phyloP scores from a whole-genome alignment of 2,329 filamentous ascomycete species.

The Myriosclerotinia duriaeana region DNA sequence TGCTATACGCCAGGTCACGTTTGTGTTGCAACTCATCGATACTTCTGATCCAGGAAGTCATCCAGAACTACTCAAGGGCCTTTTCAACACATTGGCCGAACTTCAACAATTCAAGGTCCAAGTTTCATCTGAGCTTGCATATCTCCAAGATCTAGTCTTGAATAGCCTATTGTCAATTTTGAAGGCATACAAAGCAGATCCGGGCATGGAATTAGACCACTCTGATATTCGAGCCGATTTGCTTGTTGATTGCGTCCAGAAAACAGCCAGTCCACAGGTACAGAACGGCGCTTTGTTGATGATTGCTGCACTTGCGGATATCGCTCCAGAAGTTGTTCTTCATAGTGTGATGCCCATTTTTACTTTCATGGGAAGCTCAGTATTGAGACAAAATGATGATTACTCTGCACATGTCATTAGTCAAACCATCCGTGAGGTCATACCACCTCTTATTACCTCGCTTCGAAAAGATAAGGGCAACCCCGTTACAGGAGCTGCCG shows the following conservation, averaged over 20 bases:
- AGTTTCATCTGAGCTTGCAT: slow-evolving; percentile 82
- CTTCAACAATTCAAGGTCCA: slow-evolving; percentile 81
- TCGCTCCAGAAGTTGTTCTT: slow-evolving; percentile 85
- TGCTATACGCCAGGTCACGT: slow-evolving; percentile 73
- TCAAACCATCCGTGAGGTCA: slow-evolving; percentile 89
- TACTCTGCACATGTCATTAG: slow-evolving; percentile 96
- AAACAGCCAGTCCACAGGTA: slow-evolving; percentile 86
- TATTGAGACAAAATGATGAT: slow-evolving; percentile 89
- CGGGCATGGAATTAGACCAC: slow-evolving; percentile 66
- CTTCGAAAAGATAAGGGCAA: slow-evolving; percentile 77
- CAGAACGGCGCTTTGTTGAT: slow-evolving; percentile 89
- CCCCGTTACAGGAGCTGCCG: slow-evolving; percentile 77
- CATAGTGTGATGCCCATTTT: slow-evolving; percentile 99
- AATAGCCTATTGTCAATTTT: slow-evolving; percentile 82
- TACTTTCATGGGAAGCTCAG: slow-evolving; percentile 92
- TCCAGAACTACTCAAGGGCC: slow-evolving; percentile 69
- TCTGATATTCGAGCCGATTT: slow-evolving; percentile 83
- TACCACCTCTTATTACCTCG: slow-evolving; percentile 85
- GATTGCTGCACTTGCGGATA: slow-evolving; percentile 80
- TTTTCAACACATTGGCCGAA: slow-evolving; percentile 85
- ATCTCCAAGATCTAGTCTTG: slow-evolving; percentile 82
- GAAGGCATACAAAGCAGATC: slow-evolving; percentile 66
- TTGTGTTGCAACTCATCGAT: slow-evolving; percentile 87
- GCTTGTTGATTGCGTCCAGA: slow-evolving; percentile 90
- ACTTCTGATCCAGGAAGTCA: slow-evolving; percentile 73